Percentiles rank a stretch among this genome's conserved stretches.
phyloP scores from a whole-genome alignment of 176 grass and related monocot genomes.

The Aechmea fasciata region DNA sequence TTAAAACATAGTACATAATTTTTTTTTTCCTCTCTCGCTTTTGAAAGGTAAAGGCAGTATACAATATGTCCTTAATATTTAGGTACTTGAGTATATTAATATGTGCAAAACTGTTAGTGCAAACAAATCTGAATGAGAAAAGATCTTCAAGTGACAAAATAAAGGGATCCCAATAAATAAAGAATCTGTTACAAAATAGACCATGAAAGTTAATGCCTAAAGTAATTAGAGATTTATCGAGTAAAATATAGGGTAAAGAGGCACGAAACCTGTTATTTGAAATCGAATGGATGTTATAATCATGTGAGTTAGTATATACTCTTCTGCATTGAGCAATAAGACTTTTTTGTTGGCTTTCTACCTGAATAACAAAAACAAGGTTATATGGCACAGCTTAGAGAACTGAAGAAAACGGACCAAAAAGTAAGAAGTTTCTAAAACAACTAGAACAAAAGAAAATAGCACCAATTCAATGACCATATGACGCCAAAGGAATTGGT shows the following conservation, averaged over 20 bases:
- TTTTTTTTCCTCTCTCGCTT: no score
- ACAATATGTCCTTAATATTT: no score
- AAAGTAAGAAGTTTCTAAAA: background rate
- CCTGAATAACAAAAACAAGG: conserved; percentile 32
- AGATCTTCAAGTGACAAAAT: no score
- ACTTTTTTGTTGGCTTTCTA: conserved; percentile 67
- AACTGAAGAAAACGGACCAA: conserved; percentile 1
- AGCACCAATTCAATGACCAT: background rate
- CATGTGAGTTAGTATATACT: conserved; percentile 90
- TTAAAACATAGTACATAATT: background rate
- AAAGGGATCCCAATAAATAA: no score
- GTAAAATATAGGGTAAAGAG: conserved; percentile 3
- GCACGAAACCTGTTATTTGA: conserved; percentile 85
- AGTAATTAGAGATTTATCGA: background rate
- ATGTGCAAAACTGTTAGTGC: no score
- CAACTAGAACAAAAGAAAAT: background rate
- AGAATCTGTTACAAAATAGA: no score
- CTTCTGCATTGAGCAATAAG: conserved; percentile 64
- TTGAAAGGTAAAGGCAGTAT: no score
- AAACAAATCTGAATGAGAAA: no score
- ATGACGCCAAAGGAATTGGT: background rate
- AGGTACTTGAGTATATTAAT: no score
- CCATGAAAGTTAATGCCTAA: background rate
- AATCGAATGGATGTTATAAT: conserved; percentile 99
- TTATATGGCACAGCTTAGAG: conserved; percentile 3